phyloP scores from a whole-genome alignment of 345 rosid genomes.

The Pseudoturritis turrita region DNA sequence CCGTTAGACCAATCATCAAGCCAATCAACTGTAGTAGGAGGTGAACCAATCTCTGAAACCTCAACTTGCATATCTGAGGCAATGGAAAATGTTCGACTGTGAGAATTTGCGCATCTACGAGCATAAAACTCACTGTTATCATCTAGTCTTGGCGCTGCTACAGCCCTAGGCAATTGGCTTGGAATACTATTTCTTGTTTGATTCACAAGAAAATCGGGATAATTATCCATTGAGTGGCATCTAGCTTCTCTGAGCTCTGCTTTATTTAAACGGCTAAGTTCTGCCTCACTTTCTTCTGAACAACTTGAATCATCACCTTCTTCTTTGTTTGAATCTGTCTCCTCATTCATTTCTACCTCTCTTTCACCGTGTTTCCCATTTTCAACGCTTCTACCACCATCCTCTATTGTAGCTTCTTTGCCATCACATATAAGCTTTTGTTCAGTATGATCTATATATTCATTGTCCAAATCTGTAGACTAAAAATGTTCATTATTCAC shows the following conservation, averaged over 20 bases:
- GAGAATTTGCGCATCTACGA: slow-evolving; percentile 18
- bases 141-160: slow-evolving; percentile 35
- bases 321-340: slow-evolving; percentile 36
- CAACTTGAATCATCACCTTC: slow-evolving; percentile 29
- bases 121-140: slow-evolving; percentile 33
- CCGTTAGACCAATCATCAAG: slow-evolving; percentile 49
- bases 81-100: slow-evolving; percentile 50
- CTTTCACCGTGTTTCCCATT: background rate
- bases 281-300: slow-evolving; percentile 35
- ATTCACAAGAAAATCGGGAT: slow-evolving; percentile 7
- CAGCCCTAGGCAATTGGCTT: slow-evolving; percentile 39
- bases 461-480: slow-evolving; percentile 28
- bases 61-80: slow-evolving; percentile 98
- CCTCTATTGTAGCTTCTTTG: slow-evolving; percentile 3
- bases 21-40: slow-evolving; percentile 55
- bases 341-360: slow-evolving; percentile 15
- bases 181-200: slow-evolving; percentile 31
- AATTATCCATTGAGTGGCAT: slow-evolving; percentile 26
- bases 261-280: slow-evolving; percentile 13
- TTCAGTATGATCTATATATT: slow-evolving; percentile 24
- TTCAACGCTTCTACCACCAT: background rate
- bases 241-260: slow-evolving; percentile 25
- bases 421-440: background rate
- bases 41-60: slow-evolving; percentile 85
- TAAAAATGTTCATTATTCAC: background rate